These are phyloP conservation scores for Sistotremastrum suecicum DNA, from an alignment of 768 basidiomycete species.

Conservation along the genomic window DNA sequence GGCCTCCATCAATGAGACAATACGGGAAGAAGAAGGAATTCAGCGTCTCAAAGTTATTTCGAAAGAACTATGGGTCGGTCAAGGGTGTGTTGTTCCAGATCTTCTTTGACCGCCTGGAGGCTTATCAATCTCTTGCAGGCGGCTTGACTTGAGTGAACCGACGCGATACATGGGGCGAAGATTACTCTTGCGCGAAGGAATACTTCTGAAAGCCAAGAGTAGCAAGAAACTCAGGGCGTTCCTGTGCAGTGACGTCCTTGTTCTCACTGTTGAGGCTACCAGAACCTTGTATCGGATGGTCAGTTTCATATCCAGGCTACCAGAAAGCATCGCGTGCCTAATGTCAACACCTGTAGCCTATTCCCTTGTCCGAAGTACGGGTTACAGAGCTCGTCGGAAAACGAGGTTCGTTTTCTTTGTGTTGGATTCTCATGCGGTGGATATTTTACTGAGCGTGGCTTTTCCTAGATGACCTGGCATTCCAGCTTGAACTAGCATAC, in stretches of 20 bases:
- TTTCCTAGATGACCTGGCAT: slow-evolving; percentile 45
- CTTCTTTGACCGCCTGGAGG: not conserved
- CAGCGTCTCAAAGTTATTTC: slow-evolving; percentile 67
- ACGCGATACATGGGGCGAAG: slow-evolving; percentile 78
- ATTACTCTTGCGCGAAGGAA: slow-evolving; percentile 65
- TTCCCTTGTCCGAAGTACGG: slow-evolving; percentile 52
- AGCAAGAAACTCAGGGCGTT: slow-evolving; percentile 63
- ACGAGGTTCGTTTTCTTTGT: slow-evolving; percentile 26
- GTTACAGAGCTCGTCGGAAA: slow-evolving; percentile 37
- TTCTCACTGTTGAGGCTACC: slow-evolving; percentile 62
- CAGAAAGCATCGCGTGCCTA: not conserved
- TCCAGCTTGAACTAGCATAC: slow-evolving; percentile 54
- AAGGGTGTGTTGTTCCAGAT: slow-evolving; percentile 40
- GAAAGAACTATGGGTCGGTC: slow-evolving; percentile 74
- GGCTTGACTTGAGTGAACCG: slow-evolving; percentile 81
- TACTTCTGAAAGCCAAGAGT: slow-evolving; percentile 70
- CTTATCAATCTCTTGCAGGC: slow-evolving; percentile 21
- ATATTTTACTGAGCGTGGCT: slow-evolving; percentile 1
- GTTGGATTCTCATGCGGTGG: not conserved
- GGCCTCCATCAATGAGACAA: slow-evolving; percentile 73
- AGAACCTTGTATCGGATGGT: slow-evolving; percentile 77
- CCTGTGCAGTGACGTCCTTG: slow-evolving; percentile 81
- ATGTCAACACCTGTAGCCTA: slow-evolving; percentile 34
- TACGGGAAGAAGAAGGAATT: slow-evolving; percentile 68
- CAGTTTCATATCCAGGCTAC: slow-evolving; percentile 14